Evolutionary conservation across 2,329 filamentous ascomycete genomes (phyloP), one percentile per base, ranked within the genome.

Genomic region (Diaporthe helianthi): DNA sequence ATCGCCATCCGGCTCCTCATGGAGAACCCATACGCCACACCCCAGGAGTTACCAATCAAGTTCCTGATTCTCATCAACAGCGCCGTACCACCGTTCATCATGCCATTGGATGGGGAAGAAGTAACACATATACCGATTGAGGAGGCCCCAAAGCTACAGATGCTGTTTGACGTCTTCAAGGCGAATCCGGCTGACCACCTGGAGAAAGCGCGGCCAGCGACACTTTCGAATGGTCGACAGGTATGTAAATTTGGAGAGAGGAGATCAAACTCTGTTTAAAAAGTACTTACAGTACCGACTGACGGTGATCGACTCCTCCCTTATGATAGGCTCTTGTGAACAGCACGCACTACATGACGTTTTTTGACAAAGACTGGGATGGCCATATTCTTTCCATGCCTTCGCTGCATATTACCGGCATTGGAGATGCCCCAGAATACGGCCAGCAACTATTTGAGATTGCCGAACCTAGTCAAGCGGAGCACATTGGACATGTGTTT

Each of bases 121-220:
- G 47, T 70, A 13, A 68, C 55, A 12, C 38, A 68, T 44, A 68
- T 67, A 26, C 51, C 69, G 36, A 68, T 70, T 55, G 69, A 70
- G 29, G 69, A 70, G n/a, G 6, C 64, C 3, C 64, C 65, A 19
- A 63, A 64, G 31, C 38, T 67, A 10, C 53, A 67, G 17, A 67
- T 68, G 64, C 33, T 70, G 0, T 70, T 70, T n/a, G 55, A 70
- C 17, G 60, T 70, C 49, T 70, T 70, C 65, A 70, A 70, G 49
- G 64, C 69, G 49, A 65, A 70, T 44, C 64, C 64, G 15, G 55
- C 65, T 36, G 69, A 70, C 33, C 54, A 70, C 9, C 15, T 63
- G 26, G 64, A 67, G 0, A 70, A 55, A 17, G 58, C 53, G 24
- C 36, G 65, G 55, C 69, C 69, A 24, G 69, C 69, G 8, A 70